These are phyloP conservation scores for Cordyceps fumosorosea DNA, from an alignment of 2,329 filamentous ascomycete species.

Conservation along the genomic window DNA sequence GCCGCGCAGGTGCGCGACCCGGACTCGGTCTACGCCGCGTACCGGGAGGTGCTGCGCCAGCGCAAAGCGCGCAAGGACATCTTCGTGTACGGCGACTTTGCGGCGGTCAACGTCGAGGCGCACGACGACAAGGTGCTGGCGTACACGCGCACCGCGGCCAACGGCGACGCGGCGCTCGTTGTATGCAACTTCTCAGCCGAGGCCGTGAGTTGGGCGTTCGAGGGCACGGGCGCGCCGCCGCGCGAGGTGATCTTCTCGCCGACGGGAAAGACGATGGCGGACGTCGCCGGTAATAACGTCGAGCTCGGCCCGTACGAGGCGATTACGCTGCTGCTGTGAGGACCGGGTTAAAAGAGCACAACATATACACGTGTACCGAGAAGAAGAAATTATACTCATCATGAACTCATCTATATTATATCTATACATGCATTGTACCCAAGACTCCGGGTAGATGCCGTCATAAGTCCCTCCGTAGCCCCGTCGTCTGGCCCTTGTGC, in stretches of 20 bases:
- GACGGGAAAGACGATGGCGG: slow-evolving; percentile 22
- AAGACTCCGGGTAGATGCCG: slow-evolving; percentile 3
- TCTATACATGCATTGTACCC: not conserved
- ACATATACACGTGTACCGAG: not conserved
- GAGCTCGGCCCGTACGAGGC: slow-evolving; percentile 32
- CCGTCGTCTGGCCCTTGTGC: slow-evolving; percentile 25
- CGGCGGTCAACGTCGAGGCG: slow-evolving; percentile 26
- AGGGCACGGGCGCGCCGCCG: slow-evolving; percentile 16
- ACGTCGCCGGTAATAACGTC: slow-evolving; percentile 23
- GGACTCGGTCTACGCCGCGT: slow-evolving; percentile 54
- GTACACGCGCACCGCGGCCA: slow-evolving; percentile 28
- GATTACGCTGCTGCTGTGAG: slow-evolving; percentile 26
- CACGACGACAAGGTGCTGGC: slow-evolving; percentile 28
- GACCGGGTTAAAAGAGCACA: no score
- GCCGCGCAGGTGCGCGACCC: slow-evolving; percentile 41
- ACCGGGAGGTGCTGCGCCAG: slow-evolving; percentile 49
- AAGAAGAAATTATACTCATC: not conserved
- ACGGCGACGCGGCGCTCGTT: slow-evolving; percentile 28
- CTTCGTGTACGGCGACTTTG: slow-evolving; percentile 58
- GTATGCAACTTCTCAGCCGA: slow-evolving; percentile 33
- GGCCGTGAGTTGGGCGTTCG: slow-evolving; percentile 25
- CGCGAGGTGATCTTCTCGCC: slow-evolving; percentile 30
- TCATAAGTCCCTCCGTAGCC: slow-evolving; percentile 19
- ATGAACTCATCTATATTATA: not conserved
- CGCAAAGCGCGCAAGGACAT: slow-evolving; percentile 56